phyloP scores from a whole-genome alignment of 2,329 filamentous ascomycete species.

The Ophiosphaerella korrae region DNA sequence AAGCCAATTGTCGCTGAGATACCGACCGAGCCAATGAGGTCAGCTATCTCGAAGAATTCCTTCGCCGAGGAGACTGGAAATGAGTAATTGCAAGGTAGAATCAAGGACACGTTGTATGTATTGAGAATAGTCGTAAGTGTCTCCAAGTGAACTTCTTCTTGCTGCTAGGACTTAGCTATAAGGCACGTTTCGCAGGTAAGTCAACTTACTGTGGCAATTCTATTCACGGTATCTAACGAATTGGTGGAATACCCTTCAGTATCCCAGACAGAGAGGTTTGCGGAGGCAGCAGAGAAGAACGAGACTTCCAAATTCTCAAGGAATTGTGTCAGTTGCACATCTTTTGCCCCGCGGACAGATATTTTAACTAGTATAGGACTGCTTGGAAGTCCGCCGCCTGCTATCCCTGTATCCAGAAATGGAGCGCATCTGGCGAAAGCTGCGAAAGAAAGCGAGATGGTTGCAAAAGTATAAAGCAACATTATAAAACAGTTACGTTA shows the following conservation, averaged over 20 bases:
- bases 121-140: slow-evolving; percentile 14
- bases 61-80: slow-evolving; percentile 11
- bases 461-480: background rate
- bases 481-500: background rate
- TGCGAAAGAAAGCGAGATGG: background rate
- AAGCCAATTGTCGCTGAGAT: slow-evolving; percentile 18
- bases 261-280: slow-evolving; percentile 12
- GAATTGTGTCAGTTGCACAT: slow-evolving; percentile 14
- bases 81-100: slow-evolving; percentile 20
- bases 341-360: slow-evolving; percentile 10
- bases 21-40: slow-evolving; percentile 16
- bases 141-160: slow-evolving; percentile 15
- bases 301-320: slow-evolving; percentile 17
- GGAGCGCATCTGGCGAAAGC: background rate
- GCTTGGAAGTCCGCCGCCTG: slow-evolving; percentile 14
- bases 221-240: slow-evolving; percentile 12
- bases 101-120: slow-evolving; percentile 13
- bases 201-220: slow-evolving; percentile 12
- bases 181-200: slow-evolving; percentile 2
- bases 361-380: slow-evolving; percentile 10
- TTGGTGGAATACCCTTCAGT: slow-evolving; percentile 6
- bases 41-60: slow-evolving; percentile 14
- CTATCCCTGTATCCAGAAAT: slow-evolving; percentile 5
- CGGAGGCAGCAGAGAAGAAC: slow-evolving; percentile 16
- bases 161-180: slow-evolving; percentile 6